A percentile compares a stretch with the other conserved stretches of the same genome.
Evolutionary conservation across 495 filamentous ascomycete species (phyloP).

Genomic region (Aspergillus baeticus): DNA sequence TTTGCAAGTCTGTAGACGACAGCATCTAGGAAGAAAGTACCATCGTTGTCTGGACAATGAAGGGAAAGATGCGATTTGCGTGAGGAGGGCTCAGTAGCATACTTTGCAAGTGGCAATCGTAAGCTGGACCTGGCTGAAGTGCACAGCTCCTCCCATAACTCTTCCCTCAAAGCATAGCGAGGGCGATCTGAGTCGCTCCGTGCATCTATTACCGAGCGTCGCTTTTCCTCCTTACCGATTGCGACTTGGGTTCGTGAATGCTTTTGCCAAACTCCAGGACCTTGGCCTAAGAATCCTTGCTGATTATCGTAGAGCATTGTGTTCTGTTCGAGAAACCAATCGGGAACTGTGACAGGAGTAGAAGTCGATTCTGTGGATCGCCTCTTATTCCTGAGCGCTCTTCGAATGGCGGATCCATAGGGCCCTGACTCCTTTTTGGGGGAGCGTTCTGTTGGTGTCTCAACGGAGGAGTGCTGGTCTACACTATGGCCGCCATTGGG

Average conservation of each 20-base stretch:
- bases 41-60: constrained; percentile 62
- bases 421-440: constrained; percentile 26
- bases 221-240: too few species aligned
- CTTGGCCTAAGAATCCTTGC: too few species aligned
- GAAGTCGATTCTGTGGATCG: constrained; percentile 19
- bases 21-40: constrained; percentile 54
- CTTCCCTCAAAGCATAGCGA: constrained; percentile 39
- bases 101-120: constrained; percentile 38
- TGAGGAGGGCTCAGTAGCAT: constrained; percentile 48
- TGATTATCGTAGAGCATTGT: constrained; percentile 22
- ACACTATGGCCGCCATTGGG: constrained; percentile 22
- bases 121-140: constrained; percentile 43
- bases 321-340: constrained; percentile 43
- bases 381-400: constrained; percentile 38
- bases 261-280: too few species aligned
- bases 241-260: too few species aligned
- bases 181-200: constrained; percentile 21
- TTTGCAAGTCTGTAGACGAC: constrained; percentile 59
- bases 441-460: constrained; percentile 18
- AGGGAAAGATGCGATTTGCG: constrained; percentile 63
- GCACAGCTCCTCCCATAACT: constrained; percentile 40
- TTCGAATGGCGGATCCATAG: constrained; percentile 43
- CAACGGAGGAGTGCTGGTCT: constrained; percentile 8
- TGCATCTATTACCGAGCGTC: constrained; percentile 10
- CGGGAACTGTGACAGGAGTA: constrained; percentile 29